Percentiles rank a stretch among this genome's conserved stretches.
These are phyloP conservation scores for Cordyceps javanica DNA, from an alignment of 2,329 filamentous ascomycete genomes.

Conservation along the genomic window DNA sequence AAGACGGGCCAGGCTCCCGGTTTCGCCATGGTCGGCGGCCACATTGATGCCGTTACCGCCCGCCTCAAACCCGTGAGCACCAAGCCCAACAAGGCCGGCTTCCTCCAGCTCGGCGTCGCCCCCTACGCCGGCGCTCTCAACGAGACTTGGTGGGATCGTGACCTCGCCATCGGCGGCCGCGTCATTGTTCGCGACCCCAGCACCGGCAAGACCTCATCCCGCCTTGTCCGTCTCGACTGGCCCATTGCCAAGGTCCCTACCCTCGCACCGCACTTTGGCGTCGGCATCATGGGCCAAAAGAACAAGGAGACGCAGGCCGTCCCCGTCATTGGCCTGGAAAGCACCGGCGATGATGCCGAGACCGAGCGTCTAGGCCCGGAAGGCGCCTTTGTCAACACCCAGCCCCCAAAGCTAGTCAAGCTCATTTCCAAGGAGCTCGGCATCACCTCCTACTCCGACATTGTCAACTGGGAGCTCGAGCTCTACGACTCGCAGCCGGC, in stretches of 20 bases:
- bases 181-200: slow-evolving; percentile 72
- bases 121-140: slow-evolving; percentile 87
- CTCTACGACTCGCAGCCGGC: slow-evolving; percentile 88
- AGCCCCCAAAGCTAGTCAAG: slow-evolving; percentile 78
- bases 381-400: slow-evolving; percentile 72
- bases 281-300: slow-evolving; percentile 58
- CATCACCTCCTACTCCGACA: slow-evolving; percentile 62
- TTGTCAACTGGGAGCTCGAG: slow-evolving; percentile 96
- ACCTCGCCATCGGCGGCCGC: slow-evolving; percentile 82
- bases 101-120: slow-evolving; percentile 81
- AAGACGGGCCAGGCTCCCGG: slow-evolving; percentile 66
- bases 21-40: slow-evolving; percentile 80
- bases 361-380: slow-evolving; percentile 48
- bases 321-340: slow-evolving; percentile 85
- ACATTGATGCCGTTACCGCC: slow-evolving; percentile 87
- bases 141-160: slow-evolving; percentile 93
- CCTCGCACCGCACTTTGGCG: slow-evolving; percentile 88
- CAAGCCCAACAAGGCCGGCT: slow-evolving; percentile 79
- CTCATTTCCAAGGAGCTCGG: slow-evolving; percentile 75
- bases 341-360: slow-evolving; percentile 44
- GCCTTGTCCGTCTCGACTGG: slow-evolving; percentile 88
- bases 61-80: slow-evolving; percentile 86
- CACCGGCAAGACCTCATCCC: slow-evolving; percentile 69
- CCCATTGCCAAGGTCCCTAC: slow-evolving; percentile 90
- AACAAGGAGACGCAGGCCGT: slow-evolving; percentile 93